These are phyloP conservation scores for Macroventuria anomochaeta DNA, from an alignment of 2,329 filamentous ascomycete genomes.

Conservation along the genomic window DNA sequence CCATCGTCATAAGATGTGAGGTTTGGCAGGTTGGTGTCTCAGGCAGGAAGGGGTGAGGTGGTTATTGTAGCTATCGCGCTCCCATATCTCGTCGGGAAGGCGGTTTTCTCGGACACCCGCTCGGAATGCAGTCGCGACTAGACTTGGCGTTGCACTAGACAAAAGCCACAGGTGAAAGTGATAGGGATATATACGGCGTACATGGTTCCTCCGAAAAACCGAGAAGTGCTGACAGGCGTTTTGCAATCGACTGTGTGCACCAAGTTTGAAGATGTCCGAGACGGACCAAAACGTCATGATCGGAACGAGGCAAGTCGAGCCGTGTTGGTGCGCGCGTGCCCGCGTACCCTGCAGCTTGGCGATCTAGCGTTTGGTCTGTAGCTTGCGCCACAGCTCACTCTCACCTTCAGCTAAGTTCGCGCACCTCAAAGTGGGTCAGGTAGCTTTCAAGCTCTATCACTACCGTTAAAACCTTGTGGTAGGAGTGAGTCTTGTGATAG, in stretches of 20 bases:
- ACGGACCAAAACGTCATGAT: slow-evolving; percentile 15
- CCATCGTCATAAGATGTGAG: slow-evolving; percentile 28
- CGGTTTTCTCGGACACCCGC: slow-evolving; percentile 21
- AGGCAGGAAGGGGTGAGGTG: slow-evolving; percentile 19
- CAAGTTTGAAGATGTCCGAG: not conserved
- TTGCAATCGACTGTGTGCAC: not conserved
- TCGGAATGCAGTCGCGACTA: slow-evolving; percentile 13
- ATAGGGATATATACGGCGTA: not conserved
- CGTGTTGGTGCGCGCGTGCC: slow-evolving; percentile 5
- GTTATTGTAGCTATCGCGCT: slow-evolving; percentile 20
- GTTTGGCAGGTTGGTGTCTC: not conserved
- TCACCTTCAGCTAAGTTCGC: not conserved
- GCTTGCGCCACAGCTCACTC: slow-evolving; percentile 3
- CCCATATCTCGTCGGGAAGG: slow-evolving; percentile 29
- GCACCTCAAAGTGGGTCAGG: not conserved
- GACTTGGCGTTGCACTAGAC: slow-evolving; percentile 1
- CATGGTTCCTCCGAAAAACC: not conserved
- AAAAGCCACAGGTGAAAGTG: not conserved
- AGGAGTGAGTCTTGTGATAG: not conserved
- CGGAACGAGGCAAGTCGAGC: slow-evolving; percentile 8
- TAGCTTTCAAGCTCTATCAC: not conserved
- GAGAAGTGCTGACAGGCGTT: not conserved
- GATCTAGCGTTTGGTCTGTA: not conserved
- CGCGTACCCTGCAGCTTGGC: slow-evolving; percentile 20
- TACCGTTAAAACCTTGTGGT: not conserved